Evolutionary conservation across 257 asterid species (phyloP).

Genomic region (Avicennia marina): DNA sequence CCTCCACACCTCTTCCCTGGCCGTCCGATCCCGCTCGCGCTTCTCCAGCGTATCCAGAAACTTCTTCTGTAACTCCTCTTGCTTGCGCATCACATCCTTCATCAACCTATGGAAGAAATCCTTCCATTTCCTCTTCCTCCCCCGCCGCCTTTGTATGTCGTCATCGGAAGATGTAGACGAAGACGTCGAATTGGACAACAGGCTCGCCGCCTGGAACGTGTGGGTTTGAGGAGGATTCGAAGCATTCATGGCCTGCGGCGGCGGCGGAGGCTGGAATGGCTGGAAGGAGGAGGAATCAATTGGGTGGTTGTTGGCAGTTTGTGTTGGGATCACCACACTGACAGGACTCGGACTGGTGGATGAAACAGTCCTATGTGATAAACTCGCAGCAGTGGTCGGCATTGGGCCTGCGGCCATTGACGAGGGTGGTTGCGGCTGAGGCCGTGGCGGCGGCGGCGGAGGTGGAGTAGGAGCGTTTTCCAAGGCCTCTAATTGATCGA

Average conservation of each 20-base stretch:
- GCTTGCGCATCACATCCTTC: conserved; percentile 61
- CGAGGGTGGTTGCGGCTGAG: conserved; percentile 15
- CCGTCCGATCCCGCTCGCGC: conserved; percentile 64
- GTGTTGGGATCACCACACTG: conserved; percentile 19
- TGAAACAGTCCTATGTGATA: conserved; percentile 46
- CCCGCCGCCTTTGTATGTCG: conserved; percentile 50
- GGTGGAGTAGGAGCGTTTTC: conserved; percentile 41
- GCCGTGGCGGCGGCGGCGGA: conserved; percentile 31
- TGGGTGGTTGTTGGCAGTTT: conserved; percentile 14
- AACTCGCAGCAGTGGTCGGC: no score
- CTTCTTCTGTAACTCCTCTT: conserved; percentile 73
- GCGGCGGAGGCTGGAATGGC: neutral
- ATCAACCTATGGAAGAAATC: conserved; percentile 58
- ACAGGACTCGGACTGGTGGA: conserved; percentile 40
- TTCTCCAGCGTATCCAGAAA: conserved; percentile 70
- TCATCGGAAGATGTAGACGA: conserved; percentile 86
- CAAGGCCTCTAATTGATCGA: conserved; percentile 78
- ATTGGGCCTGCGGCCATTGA: neutral
- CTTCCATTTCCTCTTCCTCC: conserved; percentile 82
- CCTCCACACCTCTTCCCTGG: conserved; percentile 85
- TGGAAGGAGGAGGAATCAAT: conserved; percentile 19
- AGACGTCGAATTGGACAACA: conserved; percentile 54
- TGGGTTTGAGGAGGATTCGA: conserved; percentile 16
- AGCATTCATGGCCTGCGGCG: neutral
- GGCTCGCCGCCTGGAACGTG: conserved; percentile 12